Evolutionary conservation across 2,329 filamentous ascomycete species (phyloP).

Genomic region (Trichoderma breve): DNA sequence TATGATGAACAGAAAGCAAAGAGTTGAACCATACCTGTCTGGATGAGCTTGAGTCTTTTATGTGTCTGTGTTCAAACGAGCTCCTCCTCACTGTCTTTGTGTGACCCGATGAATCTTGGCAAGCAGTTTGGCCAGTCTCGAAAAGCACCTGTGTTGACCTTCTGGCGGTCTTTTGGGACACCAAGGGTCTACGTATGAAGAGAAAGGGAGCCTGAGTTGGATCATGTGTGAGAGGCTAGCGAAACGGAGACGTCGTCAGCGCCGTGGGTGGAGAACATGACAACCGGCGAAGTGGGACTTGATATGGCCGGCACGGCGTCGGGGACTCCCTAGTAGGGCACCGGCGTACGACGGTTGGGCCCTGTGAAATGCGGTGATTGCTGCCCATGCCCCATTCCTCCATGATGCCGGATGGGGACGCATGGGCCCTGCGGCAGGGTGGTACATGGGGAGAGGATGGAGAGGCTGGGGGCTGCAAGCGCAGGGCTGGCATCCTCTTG

Average conservation of each 20-base stretch:
- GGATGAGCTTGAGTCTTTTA: neutral
- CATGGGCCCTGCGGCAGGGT: conserved; percentile 1
- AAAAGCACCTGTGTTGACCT: neutral
- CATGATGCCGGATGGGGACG: neutral
- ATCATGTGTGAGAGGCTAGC: neutral
- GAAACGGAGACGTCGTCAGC: conserved; percentile 11
- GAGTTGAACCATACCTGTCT: neutral
- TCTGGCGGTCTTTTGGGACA: neutral
- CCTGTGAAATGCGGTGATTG: neutral
- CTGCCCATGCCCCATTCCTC: neutral
- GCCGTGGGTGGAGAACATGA: conserved; percentile 14
- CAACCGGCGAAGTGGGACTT: conserved; percentile 19
- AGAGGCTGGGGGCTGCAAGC: conserved; percentile 6
- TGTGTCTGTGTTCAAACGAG: neutral
- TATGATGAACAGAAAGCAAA: neutral
- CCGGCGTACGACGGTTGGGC: neutral
- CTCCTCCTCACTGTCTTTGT: neutral
- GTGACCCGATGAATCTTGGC: neutral
- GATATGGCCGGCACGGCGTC: conserved; percentile 13
- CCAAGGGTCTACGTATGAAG: neutral
- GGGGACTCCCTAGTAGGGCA: neutral
- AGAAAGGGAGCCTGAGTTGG: neutral
- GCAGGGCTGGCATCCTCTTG: neutral
- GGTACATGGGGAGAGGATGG: conserved; percentile 6
- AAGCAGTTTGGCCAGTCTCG: neutral